Conservation (phyloP, 2,329 filamentous ascomycete species). For the Pseudophaeomoniella oleicola region DNA sequence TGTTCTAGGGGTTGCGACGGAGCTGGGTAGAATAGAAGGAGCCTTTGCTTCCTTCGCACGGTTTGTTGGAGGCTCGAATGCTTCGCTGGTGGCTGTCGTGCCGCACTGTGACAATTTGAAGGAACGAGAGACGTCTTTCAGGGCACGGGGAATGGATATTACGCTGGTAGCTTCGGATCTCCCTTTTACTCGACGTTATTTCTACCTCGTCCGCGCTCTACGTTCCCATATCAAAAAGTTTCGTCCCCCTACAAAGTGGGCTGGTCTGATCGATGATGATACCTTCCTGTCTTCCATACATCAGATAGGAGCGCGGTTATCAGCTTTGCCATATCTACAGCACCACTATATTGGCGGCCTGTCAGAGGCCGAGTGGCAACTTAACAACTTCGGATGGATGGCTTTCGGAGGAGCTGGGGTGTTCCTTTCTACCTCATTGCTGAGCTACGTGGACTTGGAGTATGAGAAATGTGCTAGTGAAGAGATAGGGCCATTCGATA, state of each 20-base stretch:
- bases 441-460: constrained; percentile 20
- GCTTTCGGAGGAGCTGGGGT: constrained; percentile 30
- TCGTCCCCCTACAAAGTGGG: constrained; percentile 25
- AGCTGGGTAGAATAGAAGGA: constrained; percentile 25
- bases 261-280: constrained; percentile 28
- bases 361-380: constrained; percentile 28
- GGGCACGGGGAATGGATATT: constrained; percentile 25
- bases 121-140: constrained; percentile 25
- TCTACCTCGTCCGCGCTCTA: constrained; percentile 26
- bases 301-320: constrained; percentile 22
- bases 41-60: constrained; percentile 25
- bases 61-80: constrained; percentile 26
- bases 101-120: constrained; percentile 22
- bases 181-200: constrained; percentile 27
- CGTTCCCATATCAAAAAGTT: constrained; percentile 21
- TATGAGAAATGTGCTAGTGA: constrained; percentile 22
- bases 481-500: constrained; percentile 25
- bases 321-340: constrained; percentile 20
- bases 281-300: constrained; percentile 27
- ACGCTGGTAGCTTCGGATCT: constrained; percentile 25
- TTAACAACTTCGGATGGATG: constrained; percentile 27
- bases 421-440: constrained; percentile 26
- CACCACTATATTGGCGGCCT: constrained; percentile 28
- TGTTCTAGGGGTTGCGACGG: constrained; percentile 26
- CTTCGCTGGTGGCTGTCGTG: constrained; percentile 24